Evolutionary conservation across 176 grass and related monocot species (phyloP).

Genomic region (bread wheat (Triticum aestivum)): IWGSC_CS_RefSeq_v2.1 NC_057811.1:400470651-400471150

Average conservation of each 20-base stretch:
- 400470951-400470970: conserved; percentile 89
- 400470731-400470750: conserved; percentile 72
- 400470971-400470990: conserved; percentile 67
- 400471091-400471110: conserved; percentile 69
- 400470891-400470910: conserved; percentile 98
- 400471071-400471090: conserved; percentile 62
- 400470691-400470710: conserved; percentile 83
- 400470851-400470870: conserved; percentile 92
- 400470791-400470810: conserved; percentile 88
- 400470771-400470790: conserved; percentile 96
- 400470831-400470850: conserved; percentile 94
- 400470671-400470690: conserved; percentile 69
- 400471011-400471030: conserved; percentile 24
- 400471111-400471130: conserved; percentile 81
- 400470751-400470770: conserved; percentile 81
- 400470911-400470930: conserved; percentile 96
- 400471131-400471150: conserved; percentile 83
- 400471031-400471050: conserved; percentile 58
- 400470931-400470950: conserved; percentile 98
- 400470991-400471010: conserved; percentile 55
- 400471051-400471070: conserved; percentile 87
- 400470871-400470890: conserved; percentile 95
- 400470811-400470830: conserved; percentile 94
- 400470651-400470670: conserved; percentile 69
- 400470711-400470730: conserved; percentile 95